Evolutionary conservation across 192 early-diverging fungal genomes (phyloP).

Genomic region (Backusella macrospora): DNA sequence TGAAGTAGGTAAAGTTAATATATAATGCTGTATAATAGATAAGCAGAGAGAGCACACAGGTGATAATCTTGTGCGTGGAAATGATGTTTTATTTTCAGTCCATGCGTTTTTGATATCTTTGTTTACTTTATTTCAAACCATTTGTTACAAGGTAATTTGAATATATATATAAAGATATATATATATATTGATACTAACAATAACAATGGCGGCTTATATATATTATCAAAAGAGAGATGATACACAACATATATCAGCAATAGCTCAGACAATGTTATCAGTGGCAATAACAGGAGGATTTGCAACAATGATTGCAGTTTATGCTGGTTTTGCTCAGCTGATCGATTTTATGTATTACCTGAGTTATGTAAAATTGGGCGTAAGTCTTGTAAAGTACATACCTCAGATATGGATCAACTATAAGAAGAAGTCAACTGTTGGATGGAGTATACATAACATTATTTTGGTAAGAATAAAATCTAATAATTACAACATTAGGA

Average conservation of each 20-base stretch:
- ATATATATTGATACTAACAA: background rate
- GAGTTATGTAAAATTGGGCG: slow-evolving; percentile 76
- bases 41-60: slow-evolving; percentile 65
- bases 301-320: slow-evolving; percentile 29
- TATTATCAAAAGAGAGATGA: slow-evolving; percentile 38
- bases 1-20: background rate
- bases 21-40: slow-evolving; percentile 39
- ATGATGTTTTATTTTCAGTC: slow-evolving; percentile 88
- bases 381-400: slow-evolving; percentile 81
- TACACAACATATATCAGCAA: slow-evolving; percentile 47
- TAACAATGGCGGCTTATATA: background rate
- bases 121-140: slow-evolving; percentile 65
- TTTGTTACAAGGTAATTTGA: slow-evolving; percentile 60
- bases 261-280: slow-evolving; percentile 43
- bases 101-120: slow-evolving; percentile 75
- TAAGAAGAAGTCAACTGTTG: slow-evolving; percentile 73
- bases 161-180: background rate
- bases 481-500: background rate
- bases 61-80: slow-evolving; percentile 72
- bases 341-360: slow-evolving; percentile 75
- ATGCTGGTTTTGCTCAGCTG: slow-evolving; percentile 35
- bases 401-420: slow-evolving; percentile 82
- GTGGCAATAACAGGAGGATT: slow-evolving; percentile 37
- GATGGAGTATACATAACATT: slow-evolving; percentile 92
- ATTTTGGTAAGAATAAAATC: slow-evolving; percentile 49